These are phyloP conservation scores for Kuraishia ogatae DNA, from an alignment of 805 yeast species.

Conservation along the genomic window DNA sequence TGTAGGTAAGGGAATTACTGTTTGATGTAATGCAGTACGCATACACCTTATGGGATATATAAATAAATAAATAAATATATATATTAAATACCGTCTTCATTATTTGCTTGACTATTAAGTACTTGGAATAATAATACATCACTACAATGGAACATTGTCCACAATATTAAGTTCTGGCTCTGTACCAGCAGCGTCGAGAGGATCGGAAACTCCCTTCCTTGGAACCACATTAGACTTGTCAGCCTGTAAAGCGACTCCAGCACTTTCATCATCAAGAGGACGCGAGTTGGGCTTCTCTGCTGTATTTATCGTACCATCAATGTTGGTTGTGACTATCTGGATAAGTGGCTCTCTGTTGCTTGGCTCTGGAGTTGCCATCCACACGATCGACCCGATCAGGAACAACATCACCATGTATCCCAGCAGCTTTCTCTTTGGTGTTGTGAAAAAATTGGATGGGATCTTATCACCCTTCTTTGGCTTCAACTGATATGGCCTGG, in stretches of 20 bases:
- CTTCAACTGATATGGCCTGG: constrained; percentile 31
- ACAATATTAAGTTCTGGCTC: background rate
- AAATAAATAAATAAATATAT: background rate
- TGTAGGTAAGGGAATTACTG: constrained; percentile 41
- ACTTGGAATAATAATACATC: background rate
- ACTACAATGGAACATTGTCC: background rate
- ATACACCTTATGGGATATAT: background rate
- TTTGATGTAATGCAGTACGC: background rate
- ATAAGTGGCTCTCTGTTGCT: background rate
- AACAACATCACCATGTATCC: constrained; percentile 26
- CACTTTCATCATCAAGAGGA: constrained; percentile 11
- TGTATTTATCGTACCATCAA: background rate
- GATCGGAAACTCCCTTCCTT: constrained; percentile 1
- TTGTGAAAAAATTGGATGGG: constrained; percentile 26
- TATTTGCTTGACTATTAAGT: background rate
- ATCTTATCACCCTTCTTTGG: constrained; percentile 15
- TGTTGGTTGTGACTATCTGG: background rate
- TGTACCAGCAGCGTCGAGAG: background rate
- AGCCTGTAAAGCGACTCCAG: background rate
- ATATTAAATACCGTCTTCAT: background rate
- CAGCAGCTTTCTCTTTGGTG: constrained; percentile 37
- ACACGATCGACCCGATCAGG: constrained; percentile 23
- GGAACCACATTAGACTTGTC: background rate
- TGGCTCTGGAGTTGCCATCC: constrained; percentile 13
- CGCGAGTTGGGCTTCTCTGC: constrained; percentile 6